Conservation (phyloP, 768 basidiomycete genomes). For the Lenzites betulinus region DNA sequence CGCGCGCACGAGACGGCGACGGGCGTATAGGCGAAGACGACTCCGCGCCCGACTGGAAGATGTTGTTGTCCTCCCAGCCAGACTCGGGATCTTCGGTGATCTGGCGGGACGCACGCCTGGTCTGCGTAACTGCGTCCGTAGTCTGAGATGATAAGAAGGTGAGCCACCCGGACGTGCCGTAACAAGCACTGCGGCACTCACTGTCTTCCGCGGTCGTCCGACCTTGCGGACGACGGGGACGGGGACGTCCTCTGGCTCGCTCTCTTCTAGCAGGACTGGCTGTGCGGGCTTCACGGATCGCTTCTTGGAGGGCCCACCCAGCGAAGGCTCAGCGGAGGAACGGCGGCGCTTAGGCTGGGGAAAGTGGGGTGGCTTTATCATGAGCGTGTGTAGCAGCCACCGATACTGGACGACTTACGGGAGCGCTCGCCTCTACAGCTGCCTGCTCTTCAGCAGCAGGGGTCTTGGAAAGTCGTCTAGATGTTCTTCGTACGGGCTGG, state of each 20-base stretch:
- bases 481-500: conserved; percentile 51
- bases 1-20: conserved; percentile 46
- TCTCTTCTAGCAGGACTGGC: conserved; percentile 64
- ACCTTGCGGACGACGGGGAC: conserved; percentile 61
- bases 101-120: conserved; percentile 52
- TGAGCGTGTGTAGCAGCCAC: conserved; percentile 13
- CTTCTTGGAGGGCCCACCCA: conserved; percentile 50
- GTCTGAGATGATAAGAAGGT: conserved; percentile 33
- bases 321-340: conserved; percentile 73
- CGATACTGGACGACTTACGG: conserved; percentile 44
- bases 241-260: conserved; percentile 70
- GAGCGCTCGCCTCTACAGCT: conserved; percentile 31
- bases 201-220: conserved; percentile 60
- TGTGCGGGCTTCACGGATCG: conserved; percentile 39
- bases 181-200: conserved; percentile 30
- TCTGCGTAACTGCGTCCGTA: conserved; percentile 51
- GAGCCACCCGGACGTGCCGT: background rate
- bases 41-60: conserved; percentile 89
- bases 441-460: conserved; percentile 46
- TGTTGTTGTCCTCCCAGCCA: conserved; percentile 89
- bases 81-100: conserved; percentile 45
- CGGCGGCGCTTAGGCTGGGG: conserved; percentile 74
- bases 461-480: conserved; percentile 63
- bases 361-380: background rate
- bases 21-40: conserved; percentile 78